phyloP scores from a whole-genome alignment of 495 filamentous ascomycete genomes.

The Aspergillus saccharolyticus region DNA sequence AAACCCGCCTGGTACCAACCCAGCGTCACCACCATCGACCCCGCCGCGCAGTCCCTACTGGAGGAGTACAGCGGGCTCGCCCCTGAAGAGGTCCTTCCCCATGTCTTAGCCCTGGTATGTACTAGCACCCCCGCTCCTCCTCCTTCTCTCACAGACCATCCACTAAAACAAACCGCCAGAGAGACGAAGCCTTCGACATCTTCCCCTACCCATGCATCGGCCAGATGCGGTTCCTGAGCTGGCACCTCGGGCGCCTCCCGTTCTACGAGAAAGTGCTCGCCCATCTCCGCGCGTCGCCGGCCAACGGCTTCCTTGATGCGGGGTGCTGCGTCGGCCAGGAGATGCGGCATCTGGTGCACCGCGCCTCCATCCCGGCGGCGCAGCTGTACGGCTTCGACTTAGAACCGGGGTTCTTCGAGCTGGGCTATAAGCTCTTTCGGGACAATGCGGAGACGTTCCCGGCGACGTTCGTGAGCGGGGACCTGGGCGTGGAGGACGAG shows the following conservation, averaged over 20 bases:
- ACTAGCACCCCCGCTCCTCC: neutral
- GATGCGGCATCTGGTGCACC: constrained; percentile 25
- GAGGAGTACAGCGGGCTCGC: neutral
- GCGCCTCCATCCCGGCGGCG: constrained; percentile 21
- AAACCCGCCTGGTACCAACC: neutral
- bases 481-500: constrained; percentile 15
- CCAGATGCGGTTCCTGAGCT: constrained; percentile 36
- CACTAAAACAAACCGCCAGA: neutral
- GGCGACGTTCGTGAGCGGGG: constrained; percentile 3
- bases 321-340: constrained; percentile 38
- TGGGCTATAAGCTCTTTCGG: constrained; percentile 31
- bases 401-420: constrained; percentile 15
- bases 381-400: constrained; percentile 29
- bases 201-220: constrained; percentile 39
- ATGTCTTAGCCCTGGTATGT: neutral
- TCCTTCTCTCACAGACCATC: neutral
- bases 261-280: constrained; percentile 19
- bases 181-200: neutral
- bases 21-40: neutral
- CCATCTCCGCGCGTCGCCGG: constrained; percentile 14
- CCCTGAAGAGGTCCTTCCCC: neutral
- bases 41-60: neutral
- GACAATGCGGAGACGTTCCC: neutral
- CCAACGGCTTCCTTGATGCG: constrained; percentile 25
- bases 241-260: constrained; percentile 19